Evolutionary conservation across 768 basidiomycete genomes (phyloP).

Genomic region (Pleurotus djamor): DNA sequence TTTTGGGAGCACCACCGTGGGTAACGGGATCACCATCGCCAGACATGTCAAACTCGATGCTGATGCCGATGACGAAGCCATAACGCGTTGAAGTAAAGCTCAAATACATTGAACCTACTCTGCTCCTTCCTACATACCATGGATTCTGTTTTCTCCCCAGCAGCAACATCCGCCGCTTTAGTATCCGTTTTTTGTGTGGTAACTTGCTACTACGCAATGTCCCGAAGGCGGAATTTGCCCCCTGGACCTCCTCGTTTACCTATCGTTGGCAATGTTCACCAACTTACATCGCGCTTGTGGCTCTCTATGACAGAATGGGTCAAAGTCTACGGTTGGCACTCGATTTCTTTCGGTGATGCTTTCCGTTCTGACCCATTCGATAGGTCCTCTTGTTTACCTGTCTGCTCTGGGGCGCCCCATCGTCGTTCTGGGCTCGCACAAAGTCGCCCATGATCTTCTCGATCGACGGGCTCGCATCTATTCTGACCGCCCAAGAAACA

Average conservation of each 20-base stretch:
- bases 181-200: too few species aligned
- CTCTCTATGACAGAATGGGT: not conserved
- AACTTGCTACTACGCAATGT: too few species aligned
- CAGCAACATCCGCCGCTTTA: too few species aligned
- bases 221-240: not conserved
- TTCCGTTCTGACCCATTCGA: not conserved
- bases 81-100: too few species aligned
- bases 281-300: not conserved
- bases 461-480: conserved; percentile 19
- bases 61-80: too few species aligned
- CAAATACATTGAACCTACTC: too few species aligned
- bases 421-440: conserved; percentile 5
- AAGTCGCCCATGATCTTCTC: conserved; percentile 6
- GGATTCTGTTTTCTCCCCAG: too few species aligned
- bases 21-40: too few species aligned
- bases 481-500: conserved; percentile 16
- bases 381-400: conserved; percentile 9
- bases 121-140: too few species aligned
- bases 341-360: not conserved
- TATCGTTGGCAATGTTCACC: conserved; percentile 7
- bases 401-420: conserved; percentile 2
- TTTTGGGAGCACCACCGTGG: too few species aligned
- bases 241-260: conserved; percentile 9
- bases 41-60: too few species aligned
- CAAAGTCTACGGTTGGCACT: not conserved